Evolutionary conservation across 2,329 filamentous ascomycete species (phyloP).

Genomic region (Myriangium duriaei): DNA sequence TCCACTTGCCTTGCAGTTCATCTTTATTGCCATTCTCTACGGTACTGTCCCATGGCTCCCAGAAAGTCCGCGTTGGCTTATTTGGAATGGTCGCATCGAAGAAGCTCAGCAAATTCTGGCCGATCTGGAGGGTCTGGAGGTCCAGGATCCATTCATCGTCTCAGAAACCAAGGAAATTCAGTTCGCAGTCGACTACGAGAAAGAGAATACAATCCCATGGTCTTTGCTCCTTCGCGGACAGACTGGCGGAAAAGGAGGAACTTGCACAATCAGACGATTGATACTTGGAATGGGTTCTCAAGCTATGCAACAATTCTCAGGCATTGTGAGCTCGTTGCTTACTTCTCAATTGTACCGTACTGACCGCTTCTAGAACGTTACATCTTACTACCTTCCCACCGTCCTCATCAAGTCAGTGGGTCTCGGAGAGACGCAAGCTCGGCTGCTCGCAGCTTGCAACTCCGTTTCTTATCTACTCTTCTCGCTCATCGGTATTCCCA

Average conservation of each 20-base stretch:
- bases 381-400: conserved; percentile 42
- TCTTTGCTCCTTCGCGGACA: conserved; percentile 37
- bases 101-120: conserved; percentile 39
- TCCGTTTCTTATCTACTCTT: conserved; percentile 38
- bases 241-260: conserved; percentile 32
- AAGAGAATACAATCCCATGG: conserved; percentile 38
- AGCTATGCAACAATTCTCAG: conserved; percentile 37
- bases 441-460: conserved; percentile 45
- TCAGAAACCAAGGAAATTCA: conserved; percentile 33
- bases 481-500: conserved; percentile 33
- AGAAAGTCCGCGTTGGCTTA: conserved; percentile 37
- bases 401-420: conserved; percentile 48
- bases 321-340: neutral
- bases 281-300: conserved; percentile 43
- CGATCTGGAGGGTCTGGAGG: conserved; percentile 33
- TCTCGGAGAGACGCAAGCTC: conserved; percentile 37
- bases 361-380: conserved; percentile 20
- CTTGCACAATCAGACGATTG: conserved; percentile 38
- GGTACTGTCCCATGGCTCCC: conserved; percentile 36
- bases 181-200: conserved; percentile 34
- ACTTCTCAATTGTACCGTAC: neutral
- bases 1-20: conserved; percentile 37
- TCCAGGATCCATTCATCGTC: conserved; percentile 34
- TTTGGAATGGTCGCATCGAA: conserved; percentile 30
- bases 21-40: conserved; percentile 37